A percentile compares a stretch with the other conserved stretches of the same genome.
phyloP scores from a whole-genome alignment of 768 basidiomycete genomes.

The Auricularia sp. region DNA sequence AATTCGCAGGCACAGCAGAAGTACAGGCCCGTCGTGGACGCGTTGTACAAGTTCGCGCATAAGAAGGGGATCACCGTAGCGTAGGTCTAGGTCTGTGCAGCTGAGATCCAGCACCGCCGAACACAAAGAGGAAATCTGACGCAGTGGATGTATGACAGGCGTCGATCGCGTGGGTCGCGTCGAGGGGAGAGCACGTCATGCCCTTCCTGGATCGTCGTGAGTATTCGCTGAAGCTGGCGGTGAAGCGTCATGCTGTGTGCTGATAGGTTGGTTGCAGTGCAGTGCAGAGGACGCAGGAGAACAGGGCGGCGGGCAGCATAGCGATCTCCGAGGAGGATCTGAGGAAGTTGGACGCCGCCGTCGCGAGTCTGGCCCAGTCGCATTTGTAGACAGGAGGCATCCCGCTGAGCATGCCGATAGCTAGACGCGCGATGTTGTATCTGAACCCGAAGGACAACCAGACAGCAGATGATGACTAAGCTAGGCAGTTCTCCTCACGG shows the following conservation, averaged over 20 bases:
- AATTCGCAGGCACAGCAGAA: conserved; percentile 26
- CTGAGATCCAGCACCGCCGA: too few species aligned
- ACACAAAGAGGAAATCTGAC: too few species aligned
- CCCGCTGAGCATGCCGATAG: too few species aligned
- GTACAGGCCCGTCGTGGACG: conserved; percentile 34
- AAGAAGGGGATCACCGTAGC: conserved; percentile 33
- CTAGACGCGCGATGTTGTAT: too few species aligned
- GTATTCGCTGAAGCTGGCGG: conserved; percentile 7
- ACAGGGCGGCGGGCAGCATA: conserved; percentile 34
- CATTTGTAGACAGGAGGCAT: too few species aligned
- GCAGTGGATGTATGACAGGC: too few species aligned
- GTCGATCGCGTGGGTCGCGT: conserved; percentile 32
- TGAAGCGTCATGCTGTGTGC: not conserved
- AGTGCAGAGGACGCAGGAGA: conserved; percentile 21
- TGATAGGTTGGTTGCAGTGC: conserved; percentile 28
- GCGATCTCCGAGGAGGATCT: conserved; percentile 32
- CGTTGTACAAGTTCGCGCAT: conserved; percentile 30
- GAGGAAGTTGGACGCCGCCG: conserved; percentile 28
- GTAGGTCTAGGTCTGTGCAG: conserved; percentile 15
- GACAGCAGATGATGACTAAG: too few species aligned
- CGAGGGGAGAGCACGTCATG: conserved; percentile 32
- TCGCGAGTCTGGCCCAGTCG: too few species aligned
- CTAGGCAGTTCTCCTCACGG: too few species aligned
- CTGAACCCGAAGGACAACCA: too few species aligned
- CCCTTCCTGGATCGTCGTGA: conserved; percentile 40